Evolutionary conservation across 164 flowering plant genomes (phyloP).

Genomic region (Magnolia kwangsiensis): DNA sequence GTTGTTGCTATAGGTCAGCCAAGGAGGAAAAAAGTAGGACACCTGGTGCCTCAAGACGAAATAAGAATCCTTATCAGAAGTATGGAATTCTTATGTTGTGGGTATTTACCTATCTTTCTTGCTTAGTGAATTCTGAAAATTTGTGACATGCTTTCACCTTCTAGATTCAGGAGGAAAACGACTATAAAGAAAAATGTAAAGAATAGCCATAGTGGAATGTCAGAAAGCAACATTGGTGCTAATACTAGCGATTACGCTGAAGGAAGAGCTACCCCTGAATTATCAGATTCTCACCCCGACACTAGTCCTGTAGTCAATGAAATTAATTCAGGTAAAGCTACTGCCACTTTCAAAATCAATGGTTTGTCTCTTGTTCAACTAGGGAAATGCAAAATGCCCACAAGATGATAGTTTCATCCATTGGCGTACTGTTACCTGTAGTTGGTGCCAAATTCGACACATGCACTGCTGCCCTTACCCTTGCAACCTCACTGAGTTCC

Average conservation of each 20-base stretch:
- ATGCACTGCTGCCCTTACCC: neutral
- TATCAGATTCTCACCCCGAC: slow-evolving; percentile 27
- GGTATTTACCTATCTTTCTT: neutral
- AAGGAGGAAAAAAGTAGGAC: slow-evolving; percentile 30
- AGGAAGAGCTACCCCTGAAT: slow-evolving; percentile 25
- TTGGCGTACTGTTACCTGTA: neutral
- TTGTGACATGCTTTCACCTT: slow-evolving; percentile 26
- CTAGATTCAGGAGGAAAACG: slow-evolving; percentile 45
- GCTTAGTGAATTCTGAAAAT: slow-evolving; percentile 2
- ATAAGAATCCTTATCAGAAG: slow-evolving; percentile 39
- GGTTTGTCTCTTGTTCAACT: neutral
- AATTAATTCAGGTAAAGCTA: slow-evolving; percentile 30
- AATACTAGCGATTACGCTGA: slow-evolving; percentile 22
- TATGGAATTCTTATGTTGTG: slow-evolving; percentile 28
- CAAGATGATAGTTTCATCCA: neutral
- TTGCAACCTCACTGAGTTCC: neutral
- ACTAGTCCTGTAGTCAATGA: slow-evolving; percentile 24
- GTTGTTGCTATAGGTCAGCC: slow-evolving; percentile 35
- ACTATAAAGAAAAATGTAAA: slow-evolving; percentile 46
- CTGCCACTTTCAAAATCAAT: neutral
- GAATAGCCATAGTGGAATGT: slow-evolving; percentile 18
- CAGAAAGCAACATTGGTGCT: slow-evolving; percentile 16
- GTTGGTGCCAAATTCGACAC: neutral
- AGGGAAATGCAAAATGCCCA: neutral
- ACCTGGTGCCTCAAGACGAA: slow-evolving; percentile 23